Conservation (phyloP, 768 basidiomycete species). For the Panaeolus cyanescens region DNA sequence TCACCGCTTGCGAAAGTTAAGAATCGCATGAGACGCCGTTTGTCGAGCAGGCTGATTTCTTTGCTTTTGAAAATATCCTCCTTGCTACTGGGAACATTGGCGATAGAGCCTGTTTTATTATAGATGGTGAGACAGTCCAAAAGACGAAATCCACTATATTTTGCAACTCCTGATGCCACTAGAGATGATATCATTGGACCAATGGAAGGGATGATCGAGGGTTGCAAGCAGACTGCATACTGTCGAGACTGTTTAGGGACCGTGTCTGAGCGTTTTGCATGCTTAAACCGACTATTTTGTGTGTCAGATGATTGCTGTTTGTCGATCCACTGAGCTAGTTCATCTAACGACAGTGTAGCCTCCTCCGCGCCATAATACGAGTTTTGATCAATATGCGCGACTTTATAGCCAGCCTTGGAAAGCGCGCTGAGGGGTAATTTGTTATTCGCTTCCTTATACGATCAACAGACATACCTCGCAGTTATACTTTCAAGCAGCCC, state of each 20-base stretch:
- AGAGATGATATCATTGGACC: conserved; percentile 82
- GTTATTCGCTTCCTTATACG: not conserved
- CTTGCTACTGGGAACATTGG: conserved; percentile 84
- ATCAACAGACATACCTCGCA: conserved; percentile 70
- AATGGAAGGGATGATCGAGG: conserved; percentile 76
- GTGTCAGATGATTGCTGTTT: conserved; percentile 19
- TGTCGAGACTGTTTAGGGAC: conserved; percentile 63
- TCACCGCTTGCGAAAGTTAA: conserved; percentile 79
- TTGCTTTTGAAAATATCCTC: conserved; percentile 92
- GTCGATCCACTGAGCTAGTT: conserved; percentile 73
- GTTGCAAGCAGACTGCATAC: conserved; percentile 86
- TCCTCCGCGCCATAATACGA: conserved; percentile 84
- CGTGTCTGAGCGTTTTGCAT: conserved; percentile 42
- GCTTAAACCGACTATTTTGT: conserved; percentile 35
- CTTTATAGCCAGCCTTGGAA: conserved; percentile 83
- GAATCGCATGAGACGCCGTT: conserved; percentile 91
- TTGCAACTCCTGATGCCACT: conserved; percentile 79
- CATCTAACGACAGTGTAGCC: conserved; percentile 81
- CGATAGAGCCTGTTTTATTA: conserved; percentile 44
- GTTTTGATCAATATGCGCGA: conserved; percentile 87
- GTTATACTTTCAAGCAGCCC: conserved; percentile 83
- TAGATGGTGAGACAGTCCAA: conserved; percentile 72
- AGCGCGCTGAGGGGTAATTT: conserved; percentile 61
- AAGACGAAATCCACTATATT: conserved; percentile 89
- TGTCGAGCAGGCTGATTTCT: conserved; percentile 76